A percentile compares a stretch with the other conserved stretches of the same genome.
These are phyloP conservation scores for Macrophomina tecta DNA, from an alignment of 2,329 filamentous ascomycete genomes.

Conservation along the genomic window DNA sequence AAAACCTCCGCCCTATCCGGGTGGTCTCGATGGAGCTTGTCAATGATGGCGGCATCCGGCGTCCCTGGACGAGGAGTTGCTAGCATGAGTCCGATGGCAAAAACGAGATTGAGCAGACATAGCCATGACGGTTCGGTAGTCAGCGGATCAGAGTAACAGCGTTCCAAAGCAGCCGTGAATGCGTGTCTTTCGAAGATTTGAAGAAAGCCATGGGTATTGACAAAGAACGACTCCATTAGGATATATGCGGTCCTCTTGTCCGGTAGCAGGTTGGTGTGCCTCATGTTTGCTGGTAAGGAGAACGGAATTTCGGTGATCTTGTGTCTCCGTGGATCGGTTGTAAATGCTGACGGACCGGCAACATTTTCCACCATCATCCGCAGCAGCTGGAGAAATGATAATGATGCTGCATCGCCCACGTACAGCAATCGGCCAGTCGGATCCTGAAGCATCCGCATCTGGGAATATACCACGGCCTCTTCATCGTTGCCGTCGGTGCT, in stretches of 20 bases:
- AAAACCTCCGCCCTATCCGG: slow-evolving; percentile 66
- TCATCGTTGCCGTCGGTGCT: slow-evolving; percentile 57
- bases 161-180: slow-evolving; percentile 58
- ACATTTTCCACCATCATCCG: slow-evolving; percentile 65
- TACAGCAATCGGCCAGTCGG: slow-evolving; percentile 64
- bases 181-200: slow-evolving; percentile 62
- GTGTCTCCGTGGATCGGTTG: slow-evolving; percentile 62
- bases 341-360: slow-evolving; percentile 63
- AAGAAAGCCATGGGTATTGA: slow-evolving; percentile 67
- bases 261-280: slow-evolving; percentile 61
- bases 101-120: slow-evolving; percentile 66
- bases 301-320: slow-evolving; percentile 63
- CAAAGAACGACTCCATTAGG: slow-evolving; percentile 66
- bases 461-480: slow-evolving; percentile 61
- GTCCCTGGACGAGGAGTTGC: slow-evolving; percentile 60
- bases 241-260: slow-evolving; percentile 61
- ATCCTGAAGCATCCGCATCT: slow-evolving; percentile 66
- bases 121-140: slow-evolving; percentile 58
- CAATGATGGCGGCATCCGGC: slow-evolving; percentile 58
- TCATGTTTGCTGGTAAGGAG: slow-evolving; percentile 53
- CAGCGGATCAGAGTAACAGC: slow-evolving; percentile 62
- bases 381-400: slow-evolving; percentile 66
- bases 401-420: slow-evolving; percentile 66
- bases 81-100: slow-evolving; percentile 67
- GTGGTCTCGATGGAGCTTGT: slow-evolving; percentile 56